Percentiles rank a stretch among this genome's conserved stretches.
These are phyloP conservation scores for slime mould (Dictyostelium discoideum) DNA, from an alignment of 78 protist genomes.

Conservation along the genomic window DNA sequence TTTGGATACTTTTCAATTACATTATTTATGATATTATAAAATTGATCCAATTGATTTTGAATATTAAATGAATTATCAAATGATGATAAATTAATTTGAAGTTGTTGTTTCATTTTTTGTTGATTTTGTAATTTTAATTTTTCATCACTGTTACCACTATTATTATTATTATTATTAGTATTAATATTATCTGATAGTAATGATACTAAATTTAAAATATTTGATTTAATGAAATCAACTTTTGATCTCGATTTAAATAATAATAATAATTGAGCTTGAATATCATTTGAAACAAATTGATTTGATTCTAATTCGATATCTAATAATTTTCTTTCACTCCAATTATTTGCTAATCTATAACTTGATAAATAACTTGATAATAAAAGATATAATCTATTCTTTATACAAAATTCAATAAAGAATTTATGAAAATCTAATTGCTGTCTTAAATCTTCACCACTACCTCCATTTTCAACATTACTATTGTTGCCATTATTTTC, in stretches of 20 bases:
- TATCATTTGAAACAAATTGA: not conserved
- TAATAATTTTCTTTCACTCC: not conserved
- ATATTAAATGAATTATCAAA: not conserved
- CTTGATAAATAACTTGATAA: conserved; percentile 33
- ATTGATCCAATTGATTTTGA: conserved; percentile 13
- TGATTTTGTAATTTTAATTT: not conserved
- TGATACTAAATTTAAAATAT: conserved; percentile 20
- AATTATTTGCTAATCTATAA: not conserved
- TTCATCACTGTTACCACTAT: not conserved
- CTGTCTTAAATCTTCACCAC: not conserved
- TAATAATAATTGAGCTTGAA: conserved; percentile 30
- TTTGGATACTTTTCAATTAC: not conserved
- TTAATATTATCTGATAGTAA: not conserved
- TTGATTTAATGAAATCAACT: conserved; percentile 27
- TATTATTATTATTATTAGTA: not conserved
- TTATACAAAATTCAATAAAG: conserved; percentile 57
- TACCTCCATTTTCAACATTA: too few species aligned
- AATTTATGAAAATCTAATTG: conserved; percentile 45
- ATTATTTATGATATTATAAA: not conserved
- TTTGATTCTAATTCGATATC: not conserved
- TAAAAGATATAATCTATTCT: conserved; percentile 12
- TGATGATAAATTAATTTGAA: conserved; percentile 1
- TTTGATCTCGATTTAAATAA: conserved; percentile 8
- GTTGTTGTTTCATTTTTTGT: not conserved
- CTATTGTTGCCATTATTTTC: not conserved